Percentiles rank a stretch among this genome's conserved stretches.
These are phyloP conservation scores for Trametes sp. DNA, from an alignment of 1,284 basidiomycete species.

Conservation along the genomic window DNA sequence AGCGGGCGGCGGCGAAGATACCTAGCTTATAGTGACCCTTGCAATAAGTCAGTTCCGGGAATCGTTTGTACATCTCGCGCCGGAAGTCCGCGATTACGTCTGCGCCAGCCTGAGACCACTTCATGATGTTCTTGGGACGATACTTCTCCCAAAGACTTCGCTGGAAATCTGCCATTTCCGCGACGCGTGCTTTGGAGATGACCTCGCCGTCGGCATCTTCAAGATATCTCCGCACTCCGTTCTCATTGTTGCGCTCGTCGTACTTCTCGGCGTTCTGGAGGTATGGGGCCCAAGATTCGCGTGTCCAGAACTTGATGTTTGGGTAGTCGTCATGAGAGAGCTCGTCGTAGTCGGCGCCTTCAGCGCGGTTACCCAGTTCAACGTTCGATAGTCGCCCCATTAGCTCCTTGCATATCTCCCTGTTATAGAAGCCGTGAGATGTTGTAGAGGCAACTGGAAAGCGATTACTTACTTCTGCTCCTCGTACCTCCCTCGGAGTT, in stretches of 20 bases:
- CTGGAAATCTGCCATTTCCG: not conserved
- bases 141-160: conserved; percentile 5
- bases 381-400: not conserved
- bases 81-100: not conserved
- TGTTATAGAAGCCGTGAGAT: not conserved
- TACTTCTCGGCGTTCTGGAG: not conserved
- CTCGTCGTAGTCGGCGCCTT: not conserved
- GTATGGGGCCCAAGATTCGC: not conserved
- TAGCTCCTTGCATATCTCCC: too few species aligned
- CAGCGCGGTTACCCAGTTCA: not conserved
- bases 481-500: not conserved
- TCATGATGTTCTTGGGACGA: not conserved
- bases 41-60: not conserved
- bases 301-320: not conserved
- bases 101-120: not conserved
- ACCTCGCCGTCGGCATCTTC: not conserved
- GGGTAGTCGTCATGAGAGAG: not conserved
- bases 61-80: not conserved
- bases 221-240: not conserved
- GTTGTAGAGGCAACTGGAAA: not conserved
- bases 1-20: not conserved
- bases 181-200: not conserved
- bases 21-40: not conserved
- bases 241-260: not conserved
- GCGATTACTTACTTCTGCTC: not conserved